Evolutionary conservation across 371 early-diverging fungal genomes (phyloP).

Genomic region (Dinochytrium kinnereticum): DNA sequence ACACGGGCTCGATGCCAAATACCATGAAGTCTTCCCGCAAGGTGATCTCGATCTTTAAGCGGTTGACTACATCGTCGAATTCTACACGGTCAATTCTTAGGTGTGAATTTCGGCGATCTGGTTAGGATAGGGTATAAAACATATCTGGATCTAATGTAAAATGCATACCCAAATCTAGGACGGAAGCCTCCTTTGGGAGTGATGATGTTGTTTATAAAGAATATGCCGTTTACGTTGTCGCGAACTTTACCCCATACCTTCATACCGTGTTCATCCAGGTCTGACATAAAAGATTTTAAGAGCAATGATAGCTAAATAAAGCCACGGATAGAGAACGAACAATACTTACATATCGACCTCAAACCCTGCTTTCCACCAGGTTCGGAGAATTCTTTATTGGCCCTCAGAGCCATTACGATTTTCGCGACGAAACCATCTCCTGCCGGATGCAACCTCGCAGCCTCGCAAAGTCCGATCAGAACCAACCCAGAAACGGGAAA

Average conservation of each 20-base stretch:
- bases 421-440: conserved; percentile 4
- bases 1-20: conserved; percentile 19
- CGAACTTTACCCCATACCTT: conserved; percentile 23
- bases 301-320: too few species aligned
- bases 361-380: not conserved
- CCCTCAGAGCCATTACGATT: conserved; percentile 20
- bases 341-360: conserved; percentile 10
- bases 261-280: conserved; percentile 28
- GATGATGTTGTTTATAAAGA: conserved; percentile 27
- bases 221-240: conserved; percentile 33
- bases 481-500: conserved; percentile 27
- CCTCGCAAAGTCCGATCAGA: conserved; percentile 21
- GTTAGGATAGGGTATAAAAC: not conserved
- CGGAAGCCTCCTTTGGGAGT: conserved; percentile 3
- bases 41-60: conserved; percentile 30
- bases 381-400: not conserved
- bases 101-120: not conserved
- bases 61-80: conserved; percentile 16
- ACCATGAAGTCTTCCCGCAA: conserved; percentile 36
- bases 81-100: conserved; percentile 16
- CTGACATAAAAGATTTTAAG: not conserved
- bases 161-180: conserved; percentile 25
- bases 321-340: too few species aligned
- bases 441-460: not conserved
- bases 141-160: too few species aligned